phyloP scores from a whole-genome alignment of 1,139 yeast species.

The Spathaspora sp. region DNA sequence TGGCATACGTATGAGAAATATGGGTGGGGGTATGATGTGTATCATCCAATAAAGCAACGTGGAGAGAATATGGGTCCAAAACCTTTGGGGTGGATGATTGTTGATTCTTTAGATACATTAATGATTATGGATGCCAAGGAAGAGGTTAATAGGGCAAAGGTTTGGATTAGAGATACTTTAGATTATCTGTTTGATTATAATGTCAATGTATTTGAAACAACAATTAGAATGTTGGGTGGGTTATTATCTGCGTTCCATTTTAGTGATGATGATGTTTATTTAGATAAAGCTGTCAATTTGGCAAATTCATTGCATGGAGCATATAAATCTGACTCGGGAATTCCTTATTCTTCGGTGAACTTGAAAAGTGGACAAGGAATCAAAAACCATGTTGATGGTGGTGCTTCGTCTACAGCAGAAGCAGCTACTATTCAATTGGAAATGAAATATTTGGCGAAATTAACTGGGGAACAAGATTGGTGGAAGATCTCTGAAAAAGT shows the following conservation, averaged over 20 bases:
- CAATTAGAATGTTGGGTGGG: conserved; percentile 94
- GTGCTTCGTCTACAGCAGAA: conserved; percentile 80
- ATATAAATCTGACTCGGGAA: conserved; percentile 61
- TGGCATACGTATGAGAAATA: conserved; percentile 77
- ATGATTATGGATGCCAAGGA: conserved; percentile 74
- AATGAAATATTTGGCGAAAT: conserved; percentile 74
- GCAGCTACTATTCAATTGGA: conserved; percentile 87
- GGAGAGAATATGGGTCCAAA: conserved; percentile 79
- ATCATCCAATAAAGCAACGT: conserved; percentile 50
- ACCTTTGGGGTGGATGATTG: conserved; percentile 95
- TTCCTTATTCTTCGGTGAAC: conserved; percentile 82
- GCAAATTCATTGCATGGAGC: conserved; percentile 68
- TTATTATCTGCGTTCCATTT: conserved; percentile 78
- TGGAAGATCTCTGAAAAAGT: conserved; percentile 80
- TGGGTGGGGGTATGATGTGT: conserved; percentile 71
- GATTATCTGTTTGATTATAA: conserved; percentile 59
- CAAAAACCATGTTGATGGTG: conserved; percentile 62
- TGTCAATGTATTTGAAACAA: conserved; percentile 88
- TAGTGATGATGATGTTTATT: conserved; percentile 65
- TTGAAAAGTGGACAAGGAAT: conserved; percentile 61
- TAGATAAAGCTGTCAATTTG: conserved; percentile 76
- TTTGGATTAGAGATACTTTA: conserved; percentile 67
- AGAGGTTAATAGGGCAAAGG: conserved; percentile 62
- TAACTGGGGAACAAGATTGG: conserved; percentile 76
- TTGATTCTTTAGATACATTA: conserved; percentile 84